Conservation (phyloP, 2,329 filamentous ascomycete genomes). For the Colletotrichum viniferum region DNA sequence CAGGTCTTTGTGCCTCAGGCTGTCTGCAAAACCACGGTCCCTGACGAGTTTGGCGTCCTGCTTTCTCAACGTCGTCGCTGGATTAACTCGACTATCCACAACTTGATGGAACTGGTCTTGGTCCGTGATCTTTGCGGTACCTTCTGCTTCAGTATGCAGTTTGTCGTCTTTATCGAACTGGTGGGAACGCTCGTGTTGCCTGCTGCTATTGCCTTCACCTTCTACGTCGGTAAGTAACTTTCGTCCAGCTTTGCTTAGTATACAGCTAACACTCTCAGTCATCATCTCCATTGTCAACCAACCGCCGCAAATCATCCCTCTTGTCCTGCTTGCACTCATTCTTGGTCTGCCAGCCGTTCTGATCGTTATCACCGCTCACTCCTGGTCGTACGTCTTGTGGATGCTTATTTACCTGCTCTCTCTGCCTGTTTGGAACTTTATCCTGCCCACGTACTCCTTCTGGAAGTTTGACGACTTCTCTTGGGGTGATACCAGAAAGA, state of each 20-base stretch:
- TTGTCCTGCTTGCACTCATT: conserved; percentile 87
- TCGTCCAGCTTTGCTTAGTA: neutral
- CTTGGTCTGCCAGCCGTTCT: conserved; percentile 91
- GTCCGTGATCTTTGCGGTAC: conserved; percentile 97
- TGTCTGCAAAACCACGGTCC: conserved; percentile 97
- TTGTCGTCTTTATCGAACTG: conserved; percentile 94
- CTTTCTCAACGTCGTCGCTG: conserved; percentile 94
- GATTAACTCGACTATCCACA: conserved; percentile 99
- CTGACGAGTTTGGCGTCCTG: conserved; percentile 88
- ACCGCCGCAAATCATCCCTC: conserved; percentile 84
- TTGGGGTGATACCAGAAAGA: conserved; percentile 98
- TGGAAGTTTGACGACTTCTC: conserved; percentile 99
- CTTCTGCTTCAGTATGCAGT: conserved; percentile 99
- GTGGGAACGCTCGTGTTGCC: conserved; percentile 93
- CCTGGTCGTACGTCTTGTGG: conserved; percentile 90
- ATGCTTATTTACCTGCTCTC: conserved; percentile 96
- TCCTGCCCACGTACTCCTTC: conserved; percentile 91
- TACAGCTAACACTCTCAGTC: conserved; percentile 52
- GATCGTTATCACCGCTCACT: conserved; percentile 92
- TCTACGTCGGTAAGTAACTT: conserved; percentile 82
- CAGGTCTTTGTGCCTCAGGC: conserved; percentile 98
- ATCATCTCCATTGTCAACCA: conserved; percentile 81
- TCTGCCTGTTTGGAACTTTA: conserved; percentile 96
- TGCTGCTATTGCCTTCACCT: conserved; percentile 94
- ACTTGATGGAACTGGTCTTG: conserved; percentile 95